phyloP scores from a whole-genome alignment of 1,284 basidiomycete species.

The Irpex sp. region DNA sequence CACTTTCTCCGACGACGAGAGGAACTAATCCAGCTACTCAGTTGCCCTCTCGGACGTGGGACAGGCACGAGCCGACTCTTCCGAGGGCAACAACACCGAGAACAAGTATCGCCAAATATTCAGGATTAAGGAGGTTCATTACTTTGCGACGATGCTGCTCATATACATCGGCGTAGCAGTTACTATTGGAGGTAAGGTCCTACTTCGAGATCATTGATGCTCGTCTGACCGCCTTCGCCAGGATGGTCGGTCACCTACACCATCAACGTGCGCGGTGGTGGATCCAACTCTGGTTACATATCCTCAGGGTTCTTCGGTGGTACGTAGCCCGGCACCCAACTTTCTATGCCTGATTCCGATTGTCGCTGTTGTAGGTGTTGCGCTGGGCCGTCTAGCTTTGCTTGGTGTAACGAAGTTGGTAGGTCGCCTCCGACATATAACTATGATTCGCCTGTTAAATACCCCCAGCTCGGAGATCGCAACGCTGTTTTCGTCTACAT shows the following conservation, averaged over 20 bases:
- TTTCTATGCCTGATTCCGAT: too few species aligned
- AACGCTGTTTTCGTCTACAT: conserved; percentile 47
- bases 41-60: conserved; percentile 42
- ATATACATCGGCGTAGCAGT: conserved; percentile 58
- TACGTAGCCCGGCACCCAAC: too few species aligned
- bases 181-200: conserved; percentile 55
- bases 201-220: too few species aligned
- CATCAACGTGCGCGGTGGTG: conserved; percentile 51
- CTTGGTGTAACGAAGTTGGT: too few species aligned
- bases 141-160: conserved; percentile 52
- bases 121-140: conserved; percentile 43
- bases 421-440: too few species aligned
- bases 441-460: too few species aligned
- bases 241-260: too few species aligned
- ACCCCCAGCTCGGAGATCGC: too few species aligned
- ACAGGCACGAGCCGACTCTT: conserved; percentile 27
- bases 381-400: too few species aligned
- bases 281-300: conserved; percentile 57
- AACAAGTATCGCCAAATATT: conserved; percentile 49
- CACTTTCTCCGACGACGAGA: not conserved
- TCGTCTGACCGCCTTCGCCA: too few species aligned
- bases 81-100: conserved; percentile 24
- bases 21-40: conserved; percentile 13
- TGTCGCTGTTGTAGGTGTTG: too few species aligned
- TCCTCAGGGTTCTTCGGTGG: conserved; percentile 61